Base-by-base conservation (phyloP, 257 asterid genomes). In the Scutellaria galericulata region DNA sequence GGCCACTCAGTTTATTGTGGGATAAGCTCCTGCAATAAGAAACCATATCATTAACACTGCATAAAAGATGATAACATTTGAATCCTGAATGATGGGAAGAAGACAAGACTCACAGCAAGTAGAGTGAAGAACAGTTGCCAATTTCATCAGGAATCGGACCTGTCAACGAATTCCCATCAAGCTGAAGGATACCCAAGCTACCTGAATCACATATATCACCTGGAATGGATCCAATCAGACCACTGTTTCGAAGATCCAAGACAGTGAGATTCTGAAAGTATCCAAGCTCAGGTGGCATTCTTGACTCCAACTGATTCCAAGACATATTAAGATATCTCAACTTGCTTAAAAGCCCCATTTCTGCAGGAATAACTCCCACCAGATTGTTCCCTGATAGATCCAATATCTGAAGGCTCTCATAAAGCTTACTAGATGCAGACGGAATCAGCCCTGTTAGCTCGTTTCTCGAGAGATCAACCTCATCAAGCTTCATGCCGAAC, bases 51-150 rank as follows among this genome's bases (percentile, higher is more conserved):
- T 46, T n/a, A 51, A 2, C 40, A 50, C 15, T 4, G 47, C 4
- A 44, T 31, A 31, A 31, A 31, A 20, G 22, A 6, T 53, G 7
- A 18, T 7, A 18, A 6, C 7, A 7, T 20, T 20, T 9, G 63
- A 10, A 58, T 9, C 8, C 20, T 3, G 59, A 27, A 70, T 12
- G 20, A 10, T 7, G 9, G 9, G 27, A 57, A 66, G 14, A 63
- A 56, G 72, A 80, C 99, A 63, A 56, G 72, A 80, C 99, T 92
- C 86, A 95, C 98, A 95, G 81, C 71, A 91, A 78, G 83, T 72
- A 81, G 63, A 95, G 96, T 2, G 96, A 86, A 20, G 99, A 87
- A 63, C 99, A 95, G 77, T 95, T 88, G 58, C 94, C 96, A 3
- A 95, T 87, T 68, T 87, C 94, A 39, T 77, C 58, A 52, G 99